These are phyloP conservation scores for Sphagnurus paluster DNA, from an alignment of 1,284 basidiomycete species.

Conservation along the genomic window DNA sequence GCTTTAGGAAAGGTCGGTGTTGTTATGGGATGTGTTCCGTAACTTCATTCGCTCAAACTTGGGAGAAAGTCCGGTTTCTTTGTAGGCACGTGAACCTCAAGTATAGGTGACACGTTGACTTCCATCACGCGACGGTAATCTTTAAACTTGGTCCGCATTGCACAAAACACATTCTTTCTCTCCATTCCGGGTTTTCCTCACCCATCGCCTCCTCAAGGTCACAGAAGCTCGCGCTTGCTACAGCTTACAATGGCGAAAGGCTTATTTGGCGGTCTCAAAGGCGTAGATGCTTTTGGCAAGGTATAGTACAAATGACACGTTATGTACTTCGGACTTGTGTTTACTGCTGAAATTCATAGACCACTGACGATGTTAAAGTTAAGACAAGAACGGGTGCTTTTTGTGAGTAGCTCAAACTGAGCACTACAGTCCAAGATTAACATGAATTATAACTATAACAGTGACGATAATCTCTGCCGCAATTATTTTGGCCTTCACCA, in stretches of 20 bases:
- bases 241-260: constrained; percentile 67
- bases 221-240: constrained; percentile 23
- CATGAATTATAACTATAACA: constrained; percentile 29
- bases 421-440: constrained; percentile 1
- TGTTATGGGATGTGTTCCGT: too few species aligned
- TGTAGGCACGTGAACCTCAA: constrained; percentile 12
- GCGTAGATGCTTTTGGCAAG: constrained; percentile 98
- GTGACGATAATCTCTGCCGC: constrained; percentile 92
- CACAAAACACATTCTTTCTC: constrained; percentile 11
- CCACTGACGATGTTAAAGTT: constrained; percentile 97
- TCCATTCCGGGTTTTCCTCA: constrained; percentile 27
- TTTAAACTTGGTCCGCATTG: constrained; percentile 12
- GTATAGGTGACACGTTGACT: constrained; percentile 24
- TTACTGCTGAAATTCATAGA: constrained; percentile 41
- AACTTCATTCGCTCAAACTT: constrained; percentile 1
- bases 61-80: constrained; percentile 16
- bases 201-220: constrained; percentile 27
- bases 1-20: too few species aligned
- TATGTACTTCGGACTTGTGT: constrained; percentile 2
- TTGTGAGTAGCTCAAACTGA: constrained; percentile 52
- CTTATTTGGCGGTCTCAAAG: constrained; percentile 71
- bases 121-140: constrained; percentile 12
- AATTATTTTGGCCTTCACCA: constrained; percentile 89
- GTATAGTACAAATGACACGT: constrained; percentile 42
- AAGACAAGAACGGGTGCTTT: constrained; percentile 93